phyloP scores from a whole-genome alignment of 306 rosid genomes.

The Ormosia semicastrata region DNA sequence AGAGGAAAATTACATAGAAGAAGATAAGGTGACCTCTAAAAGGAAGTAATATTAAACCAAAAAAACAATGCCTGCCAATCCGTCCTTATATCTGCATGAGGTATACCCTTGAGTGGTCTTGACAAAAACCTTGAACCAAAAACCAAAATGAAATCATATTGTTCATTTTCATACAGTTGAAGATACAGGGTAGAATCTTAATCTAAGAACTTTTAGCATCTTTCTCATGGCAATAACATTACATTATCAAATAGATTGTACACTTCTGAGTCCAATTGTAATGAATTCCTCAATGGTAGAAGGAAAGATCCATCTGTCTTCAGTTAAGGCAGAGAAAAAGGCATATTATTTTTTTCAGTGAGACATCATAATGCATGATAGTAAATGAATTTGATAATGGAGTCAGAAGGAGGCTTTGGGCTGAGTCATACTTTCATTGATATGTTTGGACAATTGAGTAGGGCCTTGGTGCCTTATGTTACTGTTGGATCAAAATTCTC shows the following conservation, averaged over 20 bases:
- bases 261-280: conserved; percentile 15
- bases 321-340: neutral
- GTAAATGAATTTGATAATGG: neutral
- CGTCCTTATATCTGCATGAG: neutral
- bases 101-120: neutral
- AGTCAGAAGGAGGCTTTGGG: neutral
- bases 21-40: neutral
- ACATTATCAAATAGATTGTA: neutral
- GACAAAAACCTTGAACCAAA: neutral
- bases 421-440: neutral
- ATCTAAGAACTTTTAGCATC: neutral
- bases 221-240: neutral
- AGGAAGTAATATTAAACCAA: neutral
- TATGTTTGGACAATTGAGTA: neutral
- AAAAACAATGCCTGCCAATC: neutral
- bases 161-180: neutral
- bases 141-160: neutral
- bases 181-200: neutral
- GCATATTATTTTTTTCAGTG: neutral
- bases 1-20: neutral
- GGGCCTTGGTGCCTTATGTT: neutral
- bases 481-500: neutral
- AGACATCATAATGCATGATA: neutral
- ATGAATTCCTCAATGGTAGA: neutral
- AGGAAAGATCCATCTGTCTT: neutral